Evolutionary conservation across 257 asterid genomes (phyloP).

Genomic region (Thymus quinquecostatus): DNA sequence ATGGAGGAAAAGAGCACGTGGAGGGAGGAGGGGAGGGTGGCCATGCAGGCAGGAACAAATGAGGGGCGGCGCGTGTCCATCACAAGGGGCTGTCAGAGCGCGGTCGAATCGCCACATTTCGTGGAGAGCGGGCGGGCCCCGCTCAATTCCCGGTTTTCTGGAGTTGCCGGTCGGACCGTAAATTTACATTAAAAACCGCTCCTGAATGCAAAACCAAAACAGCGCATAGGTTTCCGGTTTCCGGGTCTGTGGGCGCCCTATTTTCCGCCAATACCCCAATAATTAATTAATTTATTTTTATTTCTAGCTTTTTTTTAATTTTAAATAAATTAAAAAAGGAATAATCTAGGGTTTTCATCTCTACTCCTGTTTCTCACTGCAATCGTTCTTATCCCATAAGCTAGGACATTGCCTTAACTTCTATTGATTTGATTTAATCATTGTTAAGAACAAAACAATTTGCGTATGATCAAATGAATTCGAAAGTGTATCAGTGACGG

Average conservation of each 20-base stretch:
- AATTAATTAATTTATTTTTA: background rate
- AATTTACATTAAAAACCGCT: constrained; percentile 18
- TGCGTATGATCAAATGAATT: too few relatives aligned
- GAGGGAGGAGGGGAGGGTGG: constrained; percentile 16
- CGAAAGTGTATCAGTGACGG: too few relatives aligned
- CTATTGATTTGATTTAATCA: too few relatives aligned
- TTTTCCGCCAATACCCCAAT: background rate
- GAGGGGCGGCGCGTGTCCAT: constrained; percentile 47
- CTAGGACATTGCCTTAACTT: constrained; percentile 29
- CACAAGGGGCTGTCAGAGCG: constrained; percentile 64
- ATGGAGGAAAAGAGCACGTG: constrained; percentile 32
- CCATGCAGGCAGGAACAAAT: constrained; percentile 1
- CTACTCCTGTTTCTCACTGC: constrained; percentile 1
- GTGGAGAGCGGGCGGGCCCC: constrained; percentile 45
- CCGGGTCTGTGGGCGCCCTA: constrained; percentile 67
- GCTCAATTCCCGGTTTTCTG: constrained; percentile 69
- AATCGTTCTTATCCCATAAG: constrained; percentile 52
- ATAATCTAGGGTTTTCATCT: background rate
- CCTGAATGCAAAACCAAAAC: constrained; percentile 31
- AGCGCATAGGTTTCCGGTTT: constrained; percentile 40
- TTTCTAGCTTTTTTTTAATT: background rate
- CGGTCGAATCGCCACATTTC: constrained; percentile 88
- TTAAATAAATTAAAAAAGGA: background rate
- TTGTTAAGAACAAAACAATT: too few relatives aligned
- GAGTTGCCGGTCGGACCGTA: constrained; percentile 16